Conservation (phyloP, 371 early-diverging fungal species). For the Coemansia sp. region DNA sequence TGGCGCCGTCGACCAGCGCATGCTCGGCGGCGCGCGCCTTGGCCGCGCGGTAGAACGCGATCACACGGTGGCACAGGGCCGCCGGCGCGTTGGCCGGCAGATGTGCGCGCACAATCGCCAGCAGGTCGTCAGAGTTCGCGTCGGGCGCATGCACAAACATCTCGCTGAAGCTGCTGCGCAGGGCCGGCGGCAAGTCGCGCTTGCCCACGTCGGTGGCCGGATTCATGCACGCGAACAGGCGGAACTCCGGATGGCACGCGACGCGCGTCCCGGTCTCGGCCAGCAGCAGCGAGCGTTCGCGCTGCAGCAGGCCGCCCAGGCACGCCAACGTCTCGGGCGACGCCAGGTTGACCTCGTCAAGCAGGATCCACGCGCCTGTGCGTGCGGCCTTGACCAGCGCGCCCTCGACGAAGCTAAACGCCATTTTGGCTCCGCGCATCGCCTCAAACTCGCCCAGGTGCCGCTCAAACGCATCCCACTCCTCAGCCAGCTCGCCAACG, state of each 20-base stretch:
- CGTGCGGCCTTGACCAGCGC: constrained; percentile 88
- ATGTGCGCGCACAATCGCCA: constrained; percentile 78
- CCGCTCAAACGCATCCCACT: constrained; percentile 33
- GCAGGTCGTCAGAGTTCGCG: constrained; percentile 74
- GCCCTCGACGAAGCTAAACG: constrained; percentile 96
- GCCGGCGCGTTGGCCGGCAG: constrained; percentile 52
- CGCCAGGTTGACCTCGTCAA: constrained; percentile 99
- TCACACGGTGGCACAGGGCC: constrained; percentile 65
- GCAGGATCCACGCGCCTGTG: constrained; percentile 94
- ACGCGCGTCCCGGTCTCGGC: constrained; percentile 94
- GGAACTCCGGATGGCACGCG: constrained; percentile 91
- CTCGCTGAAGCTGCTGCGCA: constrained; percentile 92
- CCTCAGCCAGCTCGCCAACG: constrained; percentile 6
- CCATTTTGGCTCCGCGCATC: constrained; percentile 60
- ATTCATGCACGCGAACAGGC: constrained; percentile 99
- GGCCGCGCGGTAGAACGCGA: constrained; percentile 81
- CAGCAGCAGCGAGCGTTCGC: constrained; percentile 73
- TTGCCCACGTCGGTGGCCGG: constrained; percentile 99
- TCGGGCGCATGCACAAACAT: constrained; percentile 94
- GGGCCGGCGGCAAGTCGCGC: constrained; percentile 89
- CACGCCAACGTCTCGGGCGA: constrained; percentile 93
- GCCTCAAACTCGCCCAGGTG: constrained; percentile 28
- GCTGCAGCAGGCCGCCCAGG: constrained; percentile 87
- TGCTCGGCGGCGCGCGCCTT: constrained; percentile 72
- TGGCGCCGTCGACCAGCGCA: constrained; percentile 86